A percentile compares a stretch with the other conserved stretches of the same genome.
phyloP scores from a whole-genome alignment of 371 early-diverging fungal species.

The Mortierella sp. region DNA sequence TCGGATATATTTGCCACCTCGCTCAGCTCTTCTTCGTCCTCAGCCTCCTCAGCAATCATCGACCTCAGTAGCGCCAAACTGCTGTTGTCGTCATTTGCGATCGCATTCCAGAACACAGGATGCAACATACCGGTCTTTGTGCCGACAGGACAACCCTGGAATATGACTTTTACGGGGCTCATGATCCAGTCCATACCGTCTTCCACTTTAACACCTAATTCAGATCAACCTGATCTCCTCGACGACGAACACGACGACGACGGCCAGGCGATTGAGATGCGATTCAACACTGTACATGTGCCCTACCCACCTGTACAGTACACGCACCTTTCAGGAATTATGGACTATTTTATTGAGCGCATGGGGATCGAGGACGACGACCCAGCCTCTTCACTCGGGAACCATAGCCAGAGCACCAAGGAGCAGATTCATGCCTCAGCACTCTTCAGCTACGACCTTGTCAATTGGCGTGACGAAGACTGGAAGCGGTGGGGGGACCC shows the following conservation, averaged over 20 bases:
- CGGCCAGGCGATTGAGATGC: conserved; percentile 31
- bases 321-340: conserved; percentile 34
- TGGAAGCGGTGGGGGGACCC: conserved; percentile 62
- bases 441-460: conserved; percentile 65
- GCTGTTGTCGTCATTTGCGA: conserved; percentile 79
- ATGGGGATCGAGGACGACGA: conserved; percentile 44
- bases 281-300: conserved; percentile 44
- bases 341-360: conserved; percentile 42
- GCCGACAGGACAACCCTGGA: conserved; percentile 79
- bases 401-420: conserved; percentile 17
- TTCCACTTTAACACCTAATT: not conserved
- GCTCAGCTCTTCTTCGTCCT: conserved; percentile 21
- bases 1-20: conserved; percentile 55
- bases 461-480: conserved; percentile 67
- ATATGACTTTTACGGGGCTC: conserved; percentile 56
- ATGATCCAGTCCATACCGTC: conserved; percentile 29
- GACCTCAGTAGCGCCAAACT: conserved; percentile 77
- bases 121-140: conserved; percentile 87
- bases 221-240: not conserved
- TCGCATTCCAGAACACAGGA: conserved; percentile 80
- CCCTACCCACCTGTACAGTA: conserved; percentile 53
- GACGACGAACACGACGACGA: conserved; percentile 19
- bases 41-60: conserved; percentile 59
- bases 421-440: conserved; percentile 59
- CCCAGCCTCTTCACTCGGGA: not conserved